These are phyloP conservation scores for Cyclanthera cordifolia DNA, from an alignment of 306 rosid genomes.

Conservation along the genomic window DNA sequence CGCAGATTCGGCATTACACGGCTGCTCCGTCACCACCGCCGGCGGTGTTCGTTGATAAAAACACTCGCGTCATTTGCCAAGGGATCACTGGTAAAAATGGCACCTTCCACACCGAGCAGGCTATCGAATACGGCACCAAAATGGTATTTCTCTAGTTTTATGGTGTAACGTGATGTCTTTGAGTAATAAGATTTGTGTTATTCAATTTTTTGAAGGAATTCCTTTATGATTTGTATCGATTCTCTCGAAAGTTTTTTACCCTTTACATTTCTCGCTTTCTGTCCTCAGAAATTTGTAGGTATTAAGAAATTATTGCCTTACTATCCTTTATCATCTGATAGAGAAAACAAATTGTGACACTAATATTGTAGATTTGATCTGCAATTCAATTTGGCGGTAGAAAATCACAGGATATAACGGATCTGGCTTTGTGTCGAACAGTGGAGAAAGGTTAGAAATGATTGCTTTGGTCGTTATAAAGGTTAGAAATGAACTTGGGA, in stretches of 20 bases:
- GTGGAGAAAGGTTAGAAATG: not conserved
- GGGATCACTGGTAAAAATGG: conserved; percentile 96
- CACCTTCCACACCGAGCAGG: conserved; percentile 92
- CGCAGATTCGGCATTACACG: conserved; percentile 38
- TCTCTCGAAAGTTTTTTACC: not conserved
- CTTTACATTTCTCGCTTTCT: not conserved
- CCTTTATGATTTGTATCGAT: too few species aligned
- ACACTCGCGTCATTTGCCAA: conserved; percentile 95
- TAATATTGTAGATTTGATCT: not conserved
- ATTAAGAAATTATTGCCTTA: not conserved
- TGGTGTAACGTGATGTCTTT: not conserved
- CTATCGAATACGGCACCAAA: conserved; percentile 96
- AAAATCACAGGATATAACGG: not conserved
- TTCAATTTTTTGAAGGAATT: not conserved
- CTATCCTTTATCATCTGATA: not conserved
- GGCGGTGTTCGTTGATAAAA: conserved; percentile 89
- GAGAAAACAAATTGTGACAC: not conserved
- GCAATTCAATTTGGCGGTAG: not conserved
- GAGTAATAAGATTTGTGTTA: not conserved
- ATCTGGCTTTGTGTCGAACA: not conserved
- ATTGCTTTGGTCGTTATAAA: not conserved
- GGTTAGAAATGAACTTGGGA: not conserved
- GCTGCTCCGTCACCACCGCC: conserved; percentile 56
- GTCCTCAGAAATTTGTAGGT: not conserved
- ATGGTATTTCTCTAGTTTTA: conserved; percentile 36